Percentiles rank a stretch among this genome's conserved stretches.
Conservation (phyloP, 2,329 filamentous ascomycete species). For the Tolypocladium pustulatum region DNA sequence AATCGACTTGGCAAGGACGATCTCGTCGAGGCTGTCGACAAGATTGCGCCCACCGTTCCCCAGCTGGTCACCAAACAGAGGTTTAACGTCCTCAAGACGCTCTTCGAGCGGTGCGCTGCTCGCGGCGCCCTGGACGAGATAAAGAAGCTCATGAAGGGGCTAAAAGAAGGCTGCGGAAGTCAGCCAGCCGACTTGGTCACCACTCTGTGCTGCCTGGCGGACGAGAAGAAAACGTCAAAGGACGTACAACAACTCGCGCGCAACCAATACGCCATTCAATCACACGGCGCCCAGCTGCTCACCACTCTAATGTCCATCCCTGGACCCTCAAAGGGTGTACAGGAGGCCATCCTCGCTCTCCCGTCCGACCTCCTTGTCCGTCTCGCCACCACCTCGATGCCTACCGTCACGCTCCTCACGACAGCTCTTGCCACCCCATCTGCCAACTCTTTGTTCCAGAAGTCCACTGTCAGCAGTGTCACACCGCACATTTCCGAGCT, state of each 20-base stretch:
- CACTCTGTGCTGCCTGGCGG: constrained; percentile 36
- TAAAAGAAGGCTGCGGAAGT: constrained; percentile 36
- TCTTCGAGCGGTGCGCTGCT: constrained; percentile 73
- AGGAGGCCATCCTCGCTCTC: constrained; percentile 57
- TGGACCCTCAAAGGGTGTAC: constrained; percentile 61
- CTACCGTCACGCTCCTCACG: constrained; percentile 39
- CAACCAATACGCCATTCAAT: constrained; percentile 46
- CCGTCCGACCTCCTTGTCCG: constrained; percentile 43
- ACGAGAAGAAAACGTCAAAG: constrained; percentile 22
- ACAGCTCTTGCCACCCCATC: constrained; percentile 38
- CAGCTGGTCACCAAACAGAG: constrained; percentile 65
- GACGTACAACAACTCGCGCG: constrained; percentile 29
- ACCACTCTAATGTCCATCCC: constrained; percentile 69
- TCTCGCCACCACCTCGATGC: constrained; percentile 48
- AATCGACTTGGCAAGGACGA: constrained; percentile 82
- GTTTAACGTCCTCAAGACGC: constrained; percentile 66
- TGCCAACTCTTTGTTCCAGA: constrained; percentile 43
- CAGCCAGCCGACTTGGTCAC: constrained; percentile 37
- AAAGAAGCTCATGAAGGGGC: constrained; percentile 33
- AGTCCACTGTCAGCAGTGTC: constrained; percentile 38
- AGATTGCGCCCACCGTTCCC: constrained; percentile 62
- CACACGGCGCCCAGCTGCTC: constrained; percentile 72
- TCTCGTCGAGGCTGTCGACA: constrained; percentile 59
- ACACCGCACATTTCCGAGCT: constrained; percentile 34
- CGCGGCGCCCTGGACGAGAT: constrained; percentile 49